Conservation (phyloP, 306 rosid genomes). For the Mimosa bimucronata region DNA sequence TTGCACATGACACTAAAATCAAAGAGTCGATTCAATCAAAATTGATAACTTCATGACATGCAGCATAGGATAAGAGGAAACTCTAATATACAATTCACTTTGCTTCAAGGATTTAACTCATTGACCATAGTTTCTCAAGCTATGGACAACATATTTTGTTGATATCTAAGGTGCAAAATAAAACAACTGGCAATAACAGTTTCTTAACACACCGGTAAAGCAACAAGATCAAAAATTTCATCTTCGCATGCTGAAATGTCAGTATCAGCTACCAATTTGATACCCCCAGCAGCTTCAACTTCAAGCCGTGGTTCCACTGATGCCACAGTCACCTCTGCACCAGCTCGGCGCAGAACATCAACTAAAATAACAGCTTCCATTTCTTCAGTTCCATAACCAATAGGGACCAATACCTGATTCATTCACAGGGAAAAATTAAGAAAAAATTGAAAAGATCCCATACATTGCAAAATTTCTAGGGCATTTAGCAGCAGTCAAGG, state of each 20-base stretch:
- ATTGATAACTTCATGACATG: background rate
- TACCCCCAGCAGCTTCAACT: constrained; percentile 75
- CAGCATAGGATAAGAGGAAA: constrained; percentile 16
- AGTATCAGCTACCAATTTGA: constrained; percentile 78
- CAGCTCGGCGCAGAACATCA: constrained; percentile 90
- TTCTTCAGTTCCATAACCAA: constrained; percentile 92
- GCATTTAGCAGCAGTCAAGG: background rate
- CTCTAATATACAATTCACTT: background rate
- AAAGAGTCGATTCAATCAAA: background rate
- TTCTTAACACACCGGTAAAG: constrained; percentile 72
- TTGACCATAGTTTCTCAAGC: constrained; percentile 1
- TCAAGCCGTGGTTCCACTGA: constrained; percentile 85
- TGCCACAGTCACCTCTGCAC: constrained; percentile 90
- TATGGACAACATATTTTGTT: background rate
- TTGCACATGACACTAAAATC: constrained; percentile 1
- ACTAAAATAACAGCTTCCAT: constrained; percentile 91
- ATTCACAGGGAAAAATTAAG: background rate
- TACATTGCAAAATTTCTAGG: background rate
- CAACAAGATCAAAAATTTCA: constrained; percentile 80
- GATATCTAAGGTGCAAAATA: background rate
- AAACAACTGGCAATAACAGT: background rate
- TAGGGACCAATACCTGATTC: constrained; percentile 76
- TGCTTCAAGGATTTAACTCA: background rate
- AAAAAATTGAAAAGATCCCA: background rate
- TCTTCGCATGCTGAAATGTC: constrained; percentile 65